Evolutionary conservation across 495 filamentous ascomycete genomes (phyloP), one percentile per base, ranked within the genome.

Genomic region (Staphylotrichum longicolle): DNA sequence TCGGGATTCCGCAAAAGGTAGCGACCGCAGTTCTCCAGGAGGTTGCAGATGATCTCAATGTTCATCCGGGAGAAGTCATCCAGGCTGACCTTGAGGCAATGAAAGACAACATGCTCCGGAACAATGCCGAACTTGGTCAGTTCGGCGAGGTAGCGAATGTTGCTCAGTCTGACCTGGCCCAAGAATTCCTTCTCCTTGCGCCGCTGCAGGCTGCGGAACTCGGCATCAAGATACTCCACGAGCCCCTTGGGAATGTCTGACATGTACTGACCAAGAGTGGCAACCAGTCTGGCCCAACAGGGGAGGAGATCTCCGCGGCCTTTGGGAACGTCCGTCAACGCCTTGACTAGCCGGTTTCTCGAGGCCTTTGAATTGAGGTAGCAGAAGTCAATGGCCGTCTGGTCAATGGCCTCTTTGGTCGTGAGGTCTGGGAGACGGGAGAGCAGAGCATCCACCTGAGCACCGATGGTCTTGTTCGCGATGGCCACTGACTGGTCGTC

Each of bases 61-160:
- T 98, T 98, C 86, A 96, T 95, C 64, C 93, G 85, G 8, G 96
- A 96, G 66, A 99, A 98, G 63, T 99, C 94, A 67, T 99, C 95
- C 6, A 98, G 78, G 61, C 94, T 94, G 66, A 99, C 93, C 72
- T 96, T 98, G 62, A 99, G 83, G 74, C 93, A 98, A 67, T 99
- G 95, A 75, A 99, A 99, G 60, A 98, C 94, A 65, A 98, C 93
- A 72, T 99, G 94, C 74, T 99, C 93, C 8, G 94, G 95, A 27
- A 99, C 93, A 34, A 98, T 91, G 45, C 94, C 93, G 70, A 98
- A 99, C 68, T 99, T 99, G 53, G 94, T 97, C 70, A 99, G 75
- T 73, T 99, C 94, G 8, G 94, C 94, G 56, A 99, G 85, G 68
- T 99, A 99, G 7, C 94, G 91, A 54, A 96, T 91, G 74, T 99